phyloP scores from a whole-genome alignment of 805 yeast species.

The Dipodascus geniculatus region DNA sequence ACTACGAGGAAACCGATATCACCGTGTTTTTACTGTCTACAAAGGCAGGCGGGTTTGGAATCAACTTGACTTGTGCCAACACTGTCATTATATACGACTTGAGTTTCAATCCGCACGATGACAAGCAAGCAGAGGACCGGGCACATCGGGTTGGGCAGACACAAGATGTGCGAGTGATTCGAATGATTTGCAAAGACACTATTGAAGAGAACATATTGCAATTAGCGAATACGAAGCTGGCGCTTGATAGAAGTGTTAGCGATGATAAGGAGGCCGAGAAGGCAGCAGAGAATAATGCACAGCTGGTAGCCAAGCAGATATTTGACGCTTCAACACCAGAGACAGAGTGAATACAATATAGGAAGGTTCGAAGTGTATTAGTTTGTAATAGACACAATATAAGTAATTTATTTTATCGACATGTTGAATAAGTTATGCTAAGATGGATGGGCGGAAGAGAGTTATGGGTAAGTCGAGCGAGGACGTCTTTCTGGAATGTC shows the following conservation, averaged over 20 bases:
- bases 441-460: not conserved
- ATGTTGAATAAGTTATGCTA: not conserved
- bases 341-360: not conserved
- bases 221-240: constrained; percentile 82
- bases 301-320: constrained; percentile 26
- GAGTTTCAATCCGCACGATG: constrained; percentile 96
- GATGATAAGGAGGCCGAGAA: constrained; percentile 24
- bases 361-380: too few species aligned
- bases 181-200: constrained; percentile 60
- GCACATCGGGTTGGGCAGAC: constrained; percentile 97
- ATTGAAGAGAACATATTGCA: constrained; percentile 83
- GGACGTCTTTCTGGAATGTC: constrained; percentile 21
- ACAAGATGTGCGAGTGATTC: constrained; percentile 65
- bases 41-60: constrained; percentile 98
- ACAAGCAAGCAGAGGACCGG: constrained; percentile 96
- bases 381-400: too few species aligned
- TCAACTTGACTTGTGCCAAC: constrained; percentile 90
- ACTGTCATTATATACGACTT: constrained; percentile 86
- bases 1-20: constrained; percentile 67
- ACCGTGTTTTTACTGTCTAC: constrained; percentile 86
- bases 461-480: constrained; percentile 12
- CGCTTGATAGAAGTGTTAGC: constrained; percentile 48
- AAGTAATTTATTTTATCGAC: too few species aligned
- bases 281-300: constrained; percentile 26
- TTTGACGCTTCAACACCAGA: constrained; percentile 10